Evolutionary conservation across 2,329 filamentous ascomycete genomes (phyloP).

Genomic region (Colletotrichum navitas): DNA sequence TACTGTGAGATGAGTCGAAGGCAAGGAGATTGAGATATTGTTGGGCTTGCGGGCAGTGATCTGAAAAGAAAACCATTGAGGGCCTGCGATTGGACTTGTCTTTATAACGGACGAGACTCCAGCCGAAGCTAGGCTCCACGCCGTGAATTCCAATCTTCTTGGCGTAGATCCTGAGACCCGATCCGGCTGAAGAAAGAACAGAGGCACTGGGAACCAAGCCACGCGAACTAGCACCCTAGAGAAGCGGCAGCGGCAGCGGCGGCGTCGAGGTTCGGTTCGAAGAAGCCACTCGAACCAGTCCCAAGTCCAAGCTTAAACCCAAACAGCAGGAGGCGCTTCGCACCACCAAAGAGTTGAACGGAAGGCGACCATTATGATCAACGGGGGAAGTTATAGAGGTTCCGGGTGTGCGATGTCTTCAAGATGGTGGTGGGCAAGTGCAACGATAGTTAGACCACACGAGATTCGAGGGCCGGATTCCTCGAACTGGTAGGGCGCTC

Average conservation of each 20-base stretch:
- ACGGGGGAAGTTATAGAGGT: conserved; percentile 14
- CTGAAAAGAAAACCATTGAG: neutral
- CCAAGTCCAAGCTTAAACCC: neutral
- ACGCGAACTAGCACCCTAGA: conserved; percentile 3
- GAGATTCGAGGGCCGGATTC: neutral
- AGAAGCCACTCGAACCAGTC: neutral
- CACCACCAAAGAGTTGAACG: neutral
- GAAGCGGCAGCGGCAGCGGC: neutral
- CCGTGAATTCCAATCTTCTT: neutral
- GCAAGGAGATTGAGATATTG: conserved; percentile 4
- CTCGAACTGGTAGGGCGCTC: conserved; percentile 10
- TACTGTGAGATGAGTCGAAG: conserved; percentile 3
- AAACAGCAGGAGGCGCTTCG: conserved; percentile 13
- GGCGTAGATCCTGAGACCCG: neutral
- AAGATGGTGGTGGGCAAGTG: neutral
- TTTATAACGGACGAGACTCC: conserved; percentile 25
- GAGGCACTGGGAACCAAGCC: conserved; percentile 23
- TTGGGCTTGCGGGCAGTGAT: conserved; percentile 13
- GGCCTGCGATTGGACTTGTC: conserved; percentile 5
- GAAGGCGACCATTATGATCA: neutral
- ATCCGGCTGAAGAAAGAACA: conserved; percentile 11
- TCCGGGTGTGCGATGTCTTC: neutral
- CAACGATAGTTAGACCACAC: neutral
- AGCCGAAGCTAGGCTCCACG: neutral
- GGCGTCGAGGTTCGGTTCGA: conserved; percentile 1